Base-by-base conservation (phyloP, 495 filamentous ascomycete species). In the Tuber melanosporum region DNA sequence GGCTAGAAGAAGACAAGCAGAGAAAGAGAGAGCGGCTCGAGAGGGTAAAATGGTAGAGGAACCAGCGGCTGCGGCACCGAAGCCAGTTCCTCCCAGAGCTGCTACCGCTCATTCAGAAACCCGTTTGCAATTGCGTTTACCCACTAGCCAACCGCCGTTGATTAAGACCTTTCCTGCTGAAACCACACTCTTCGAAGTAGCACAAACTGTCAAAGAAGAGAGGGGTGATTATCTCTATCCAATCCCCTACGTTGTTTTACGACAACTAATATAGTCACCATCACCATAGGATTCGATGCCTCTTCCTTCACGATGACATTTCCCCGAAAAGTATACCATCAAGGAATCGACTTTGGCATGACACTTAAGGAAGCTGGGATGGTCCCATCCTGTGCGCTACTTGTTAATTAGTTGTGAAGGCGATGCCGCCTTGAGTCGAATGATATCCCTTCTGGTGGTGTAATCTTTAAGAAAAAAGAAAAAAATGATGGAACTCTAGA, bases 151-250 rank as follows among this genome's bases (percentile, higher is more conserved):
- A 69, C 44, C 77, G 39, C 82, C 82, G 72, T 84, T 97, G 46
- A 89, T 91, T 85, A 97, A 97, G 87, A 92, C 90, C 3, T 90
- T 95, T 72, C 89, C 93, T 0, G 93, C 91, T 9, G 91, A 93
- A 32, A 96, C 92, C 12, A 99, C 96, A 0, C 87, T 99, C 22
- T 97, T 97, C 81, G 96, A 99, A 85, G 94, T 99, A 44, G 94
- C 92, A 12, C 89, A 92, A 73, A 87, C 90, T 76, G 83, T 98
- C 47, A 87, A 88, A 81, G 73, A 78, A 17, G 83, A 88, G 15
- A 71, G 77, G 66, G 82, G 82, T 78, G 79, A 39, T n/a, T 32
- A 41, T 74, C 22, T 71, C 45, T n/a, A 32, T 41, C 32, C 39
- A 71, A 39, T 41, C 10, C 19, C n/a, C 8, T 71, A 10, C 7